phyloP scores from a whole-genome alignment of 306 rosid species.

The Cucurbita moschata region DNA sequence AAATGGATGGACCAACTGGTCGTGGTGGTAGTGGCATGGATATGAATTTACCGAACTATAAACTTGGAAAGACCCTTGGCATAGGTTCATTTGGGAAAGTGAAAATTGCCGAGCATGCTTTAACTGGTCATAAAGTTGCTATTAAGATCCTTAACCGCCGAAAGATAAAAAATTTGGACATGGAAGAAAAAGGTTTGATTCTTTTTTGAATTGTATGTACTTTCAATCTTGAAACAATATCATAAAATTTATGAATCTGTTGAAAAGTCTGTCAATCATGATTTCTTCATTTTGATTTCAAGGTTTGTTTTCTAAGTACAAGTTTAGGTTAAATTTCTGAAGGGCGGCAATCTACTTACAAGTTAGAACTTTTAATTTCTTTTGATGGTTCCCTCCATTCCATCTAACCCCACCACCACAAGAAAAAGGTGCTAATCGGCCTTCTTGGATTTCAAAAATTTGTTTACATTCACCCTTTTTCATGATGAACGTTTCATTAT shows the following conservation, averaged over 20 bases:
- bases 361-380: not conserved
- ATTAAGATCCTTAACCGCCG: constrained; percentile 87
- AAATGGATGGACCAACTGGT: constrained; percentile 62
- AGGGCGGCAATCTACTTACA: not conserved
- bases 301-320: not conserved
- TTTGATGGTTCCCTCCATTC: not conserved
- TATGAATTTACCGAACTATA: constrained; percentile 56
- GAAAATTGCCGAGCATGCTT: constrained; percentile 80
- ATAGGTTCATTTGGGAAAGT: constrained; percentile 94
- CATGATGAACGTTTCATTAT: not conserved
- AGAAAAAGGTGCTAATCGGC: not conserved
- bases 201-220: constrained; percentile 1
- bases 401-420: not conserved
- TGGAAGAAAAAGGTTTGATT: constrained; percentile 86
- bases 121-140: constrained; percentile 92
- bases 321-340: not conserved
- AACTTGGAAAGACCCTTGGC: constrained; percentile 90
- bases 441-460: not conserved
- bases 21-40: constrained; percentile 42
- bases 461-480: not conserved
- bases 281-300: not conserved
- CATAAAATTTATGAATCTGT: not conserved
- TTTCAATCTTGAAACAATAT: not conserved
- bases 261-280: not conserved
- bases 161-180: constrained; percentile 73